Percentiles rank a stretch among this genome's conserved stretches.
These are phyloP conservation scores for Narthecium ossifragum DNA, from an alignment of 106 monocot species.

Conservation along the genomic window DNA sequence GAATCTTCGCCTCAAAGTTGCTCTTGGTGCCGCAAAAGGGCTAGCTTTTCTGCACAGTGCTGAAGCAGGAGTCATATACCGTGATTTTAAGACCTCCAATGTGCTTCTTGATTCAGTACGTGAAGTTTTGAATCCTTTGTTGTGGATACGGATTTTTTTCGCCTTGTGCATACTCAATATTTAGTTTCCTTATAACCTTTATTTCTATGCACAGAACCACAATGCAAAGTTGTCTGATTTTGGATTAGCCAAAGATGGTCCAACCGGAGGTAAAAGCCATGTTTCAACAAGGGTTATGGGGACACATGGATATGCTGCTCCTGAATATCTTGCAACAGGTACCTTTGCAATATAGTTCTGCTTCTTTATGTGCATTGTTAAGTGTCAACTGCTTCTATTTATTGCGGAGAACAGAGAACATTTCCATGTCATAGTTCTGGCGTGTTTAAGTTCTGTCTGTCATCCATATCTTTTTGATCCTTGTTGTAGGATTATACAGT, in stretches of 20 bases:
- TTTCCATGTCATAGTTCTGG: not conserved
- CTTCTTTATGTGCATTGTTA: not conserved
- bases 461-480: not conserved
- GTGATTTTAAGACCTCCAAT: conserved; percentile 92
- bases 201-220: conserved; percentile 31
- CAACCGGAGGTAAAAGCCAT: conserved; percentile 68
- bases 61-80: conserved; percentile 72
- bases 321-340: conserved; percentile 80
- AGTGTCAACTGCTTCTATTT: too few species aligned
- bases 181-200: too few species aligned
- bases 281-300: conserved; percentile 78
- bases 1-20: conserved; percentile 82
- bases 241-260: conserved; percentile 81
- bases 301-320: conserved; percentile 75
- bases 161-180: too few species aligned
- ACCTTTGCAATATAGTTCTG: not conserved
- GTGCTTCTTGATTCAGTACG: conserved; percentile 72
- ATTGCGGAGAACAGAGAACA: too few species aligned
- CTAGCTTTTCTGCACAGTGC: conserved; percentile 81
- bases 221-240: conserved; percentile 81
- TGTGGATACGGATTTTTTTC: not conserved
- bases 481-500: not conserved
- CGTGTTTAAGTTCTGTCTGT: not conserved
- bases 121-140: not conserved
- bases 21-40: conserved; percentile 83